Base-by-base conservation (phyloP, 208 protist genomes). In the Leishmania aethiopica region DNA sequence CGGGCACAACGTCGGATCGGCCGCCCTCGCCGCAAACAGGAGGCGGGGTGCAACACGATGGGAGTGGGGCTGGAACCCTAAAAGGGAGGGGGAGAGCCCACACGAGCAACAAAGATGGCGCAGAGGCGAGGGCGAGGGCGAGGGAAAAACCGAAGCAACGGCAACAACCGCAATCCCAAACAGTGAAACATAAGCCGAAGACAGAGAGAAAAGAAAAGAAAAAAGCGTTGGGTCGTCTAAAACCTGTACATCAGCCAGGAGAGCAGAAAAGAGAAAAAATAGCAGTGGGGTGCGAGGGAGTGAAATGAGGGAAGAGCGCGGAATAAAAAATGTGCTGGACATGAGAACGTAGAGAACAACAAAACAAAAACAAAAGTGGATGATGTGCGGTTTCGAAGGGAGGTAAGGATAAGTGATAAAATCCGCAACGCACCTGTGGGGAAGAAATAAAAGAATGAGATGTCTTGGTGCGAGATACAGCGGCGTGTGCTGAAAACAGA, bases 121-220 rank as follows among this genome's bases (percentile, higher is more conserved):
- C 6, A 37, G 37, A 37, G n/a, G 40, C 28, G 49, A 51, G 74
- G 73, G 60, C 55, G 10, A 75, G 11, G 37, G n/a, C n/a, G n/a
- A n/a, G n/a, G 62, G 62, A 87, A 72, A 87, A 72, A 77, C 25
- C n/a, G 37, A 72, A 78, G 40, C 67, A 72, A 11, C n/a, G 10
- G 37, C n/a, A 3, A 47, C 67, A 72, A 72, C n/a, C 7, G 45
- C 45, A 13, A 49, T 49, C 8, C 45, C 45, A 49, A 47, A 19
- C 13, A 6, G n/a, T 28, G 11, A 13, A 35, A 37, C 13, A 51
- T 3, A 35, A 69, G 49, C 79, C 49, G 84, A 51, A 47, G 51
- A 80, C 28, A 73, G 81, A 67, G 80, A 85, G 64, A 84, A 82
- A 64, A 40, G 7, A 45, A 42, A 0, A 0, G 17, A 59, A 59